Evolutionary conservation across 306 rosid genomes (phyloP).

Genomic region (Vigna angularis): DNA sequence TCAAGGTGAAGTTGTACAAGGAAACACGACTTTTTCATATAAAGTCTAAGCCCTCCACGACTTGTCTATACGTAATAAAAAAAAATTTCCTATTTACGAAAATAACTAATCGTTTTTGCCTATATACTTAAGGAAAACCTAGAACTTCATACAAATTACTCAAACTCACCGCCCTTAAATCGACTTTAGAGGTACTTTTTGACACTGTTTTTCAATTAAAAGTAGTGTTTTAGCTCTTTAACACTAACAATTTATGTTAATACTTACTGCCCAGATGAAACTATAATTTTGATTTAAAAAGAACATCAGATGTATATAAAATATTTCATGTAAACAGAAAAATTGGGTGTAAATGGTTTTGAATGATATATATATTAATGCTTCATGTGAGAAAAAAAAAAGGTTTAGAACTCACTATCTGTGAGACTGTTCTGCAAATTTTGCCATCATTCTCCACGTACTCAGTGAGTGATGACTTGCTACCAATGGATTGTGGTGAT

Average conservation of each 20-base stretch:
- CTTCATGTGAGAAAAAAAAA: not conserved
- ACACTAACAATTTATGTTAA: not conserved
- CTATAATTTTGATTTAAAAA: not conserved
- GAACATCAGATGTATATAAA: not conserved
- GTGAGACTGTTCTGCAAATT: not conserved
- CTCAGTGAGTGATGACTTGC: slow-evolving; percentile 21
- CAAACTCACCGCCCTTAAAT: not conserved
- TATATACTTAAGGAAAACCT: no score
- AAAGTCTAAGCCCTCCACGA: no score
- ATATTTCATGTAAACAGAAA: not conserved
- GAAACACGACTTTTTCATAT: no score
- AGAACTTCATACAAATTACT: not conserved
- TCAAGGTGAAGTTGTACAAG: no score
- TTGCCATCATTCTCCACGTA: slow-evolving; percentile 11
- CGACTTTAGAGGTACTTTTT: not conserved
- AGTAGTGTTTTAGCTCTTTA: not conserved
- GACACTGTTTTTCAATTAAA: not conserved
- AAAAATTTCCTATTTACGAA: no score
- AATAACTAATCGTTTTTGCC: no score
- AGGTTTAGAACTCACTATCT: slow-evolving; percentile 21
- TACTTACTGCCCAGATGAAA: not conserved
- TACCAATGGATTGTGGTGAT: slow-evolving; percentile 40
- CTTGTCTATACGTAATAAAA: no score
- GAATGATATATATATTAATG: not conserved
- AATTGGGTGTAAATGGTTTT: not conserved